These are phyloP conservation scores for Penicillium dipodomyicola DNA, from an alignment of 495 filamentous ascomycete species.

Conservation along the genomic window DNA sequence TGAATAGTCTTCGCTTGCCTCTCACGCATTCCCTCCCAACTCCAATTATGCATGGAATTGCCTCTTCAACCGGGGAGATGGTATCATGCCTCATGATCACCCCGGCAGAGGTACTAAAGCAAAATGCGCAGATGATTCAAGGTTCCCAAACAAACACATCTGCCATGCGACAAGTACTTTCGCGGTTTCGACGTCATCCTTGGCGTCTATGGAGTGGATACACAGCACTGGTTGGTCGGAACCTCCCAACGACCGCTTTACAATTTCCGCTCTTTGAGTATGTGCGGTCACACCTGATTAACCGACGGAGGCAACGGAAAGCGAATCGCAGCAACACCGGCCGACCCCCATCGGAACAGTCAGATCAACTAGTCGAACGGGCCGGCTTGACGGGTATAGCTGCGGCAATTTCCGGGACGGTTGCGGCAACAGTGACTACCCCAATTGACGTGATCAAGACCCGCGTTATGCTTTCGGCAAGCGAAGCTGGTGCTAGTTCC, in stretches of 20 bases:
- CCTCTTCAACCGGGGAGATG: constrained; percentile 72
- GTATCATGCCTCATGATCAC: constrained; percentile 83
- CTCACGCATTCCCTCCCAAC: constrained; percentile 49
- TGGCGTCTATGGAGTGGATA: constrained; percentile 65
- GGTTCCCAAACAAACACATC: constrained; percentile 7
- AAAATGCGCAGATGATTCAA: constrained; percentile 76
- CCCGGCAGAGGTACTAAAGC: constrained; percentile 88
- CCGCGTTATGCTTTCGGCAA: constrained; percentile 64
- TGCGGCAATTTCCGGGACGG: constrained; percentile 64
- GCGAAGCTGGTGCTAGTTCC: constrained; percentile 8
- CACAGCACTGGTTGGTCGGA: constrained; percentile 70
- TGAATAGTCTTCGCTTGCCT: constrained; percentile 37
- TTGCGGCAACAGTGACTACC: constrained; percentile 72
- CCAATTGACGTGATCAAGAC: constrained; percentile 86
- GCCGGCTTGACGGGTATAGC: constrained; percentile 66
- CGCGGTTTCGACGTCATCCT: constrained; percentile 43
- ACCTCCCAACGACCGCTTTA: constrained; percentile 81
- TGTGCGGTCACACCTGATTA: constrained; percentile 46
- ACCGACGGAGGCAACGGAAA: constrained; percentile 30
- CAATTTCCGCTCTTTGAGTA: constrained; percentile 87
- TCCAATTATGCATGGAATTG: constrained; percentile 64
- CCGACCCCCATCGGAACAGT: constrained; percentile 5
- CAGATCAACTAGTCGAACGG: constrained; percentile 36
- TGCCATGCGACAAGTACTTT: constrained; percentile 53
- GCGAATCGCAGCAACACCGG: constrained; percentile 9